These are phyloP conservation scores for Grosmannia penicillata DNA, from an alignment of 2,329 filamentous ascomycete genomes.

Conservation along the genomic window DNA sequence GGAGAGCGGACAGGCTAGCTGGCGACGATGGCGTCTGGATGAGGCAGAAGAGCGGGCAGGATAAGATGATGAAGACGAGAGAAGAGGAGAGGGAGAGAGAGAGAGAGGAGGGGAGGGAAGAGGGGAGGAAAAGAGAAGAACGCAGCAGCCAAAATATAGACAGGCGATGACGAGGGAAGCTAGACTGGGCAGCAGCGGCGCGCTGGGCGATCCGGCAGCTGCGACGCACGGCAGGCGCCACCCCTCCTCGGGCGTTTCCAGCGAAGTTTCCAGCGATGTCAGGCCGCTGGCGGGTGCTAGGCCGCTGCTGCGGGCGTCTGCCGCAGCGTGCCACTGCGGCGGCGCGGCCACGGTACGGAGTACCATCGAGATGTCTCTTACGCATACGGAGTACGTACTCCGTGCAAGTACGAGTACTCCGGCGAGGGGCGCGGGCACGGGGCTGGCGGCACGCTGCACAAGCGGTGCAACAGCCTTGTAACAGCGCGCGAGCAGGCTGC, in stretches of 20 bases:
- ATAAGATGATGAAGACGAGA: neutral
- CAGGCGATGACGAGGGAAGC: neutral
- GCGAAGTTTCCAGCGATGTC: slow-evolving; percentile 5
- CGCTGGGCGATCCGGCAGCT: slow-evolving; percentile 4
- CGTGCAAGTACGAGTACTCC: no score
- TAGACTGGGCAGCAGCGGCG: neutral
- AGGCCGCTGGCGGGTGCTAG: no score
- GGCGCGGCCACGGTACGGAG: no score
- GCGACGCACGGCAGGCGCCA: slow-evolving; percentile 7
- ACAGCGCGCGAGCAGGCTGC: neutral
- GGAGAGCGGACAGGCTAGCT: neutral
- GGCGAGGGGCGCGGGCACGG: no score
- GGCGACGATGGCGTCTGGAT: neutral
- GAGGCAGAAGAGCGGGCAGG: neutral
- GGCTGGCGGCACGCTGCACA: neutral
- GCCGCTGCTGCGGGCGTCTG: no score
- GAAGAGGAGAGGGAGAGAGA: neutral
- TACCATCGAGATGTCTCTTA: no score
- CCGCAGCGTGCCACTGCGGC: no score
- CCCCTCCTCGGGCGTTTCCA: slow-evolving; percentile 3
- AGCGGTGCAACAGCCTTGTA: slow-evolving; percentile 1
- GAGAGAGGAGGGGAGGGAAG: neutral
- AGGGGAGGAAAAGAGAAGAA: neutral
- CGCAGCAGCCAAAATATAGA: slow-evolving; percentile 7
- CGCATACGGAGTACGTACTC: no score